A percentile compares a stretch with the other conserved stretches of the same genome.
Evolutionary conservation across 2,329 filamentous ascomycete species (phyloP).

Genomic region (Juglanconis sp.): DNA sequence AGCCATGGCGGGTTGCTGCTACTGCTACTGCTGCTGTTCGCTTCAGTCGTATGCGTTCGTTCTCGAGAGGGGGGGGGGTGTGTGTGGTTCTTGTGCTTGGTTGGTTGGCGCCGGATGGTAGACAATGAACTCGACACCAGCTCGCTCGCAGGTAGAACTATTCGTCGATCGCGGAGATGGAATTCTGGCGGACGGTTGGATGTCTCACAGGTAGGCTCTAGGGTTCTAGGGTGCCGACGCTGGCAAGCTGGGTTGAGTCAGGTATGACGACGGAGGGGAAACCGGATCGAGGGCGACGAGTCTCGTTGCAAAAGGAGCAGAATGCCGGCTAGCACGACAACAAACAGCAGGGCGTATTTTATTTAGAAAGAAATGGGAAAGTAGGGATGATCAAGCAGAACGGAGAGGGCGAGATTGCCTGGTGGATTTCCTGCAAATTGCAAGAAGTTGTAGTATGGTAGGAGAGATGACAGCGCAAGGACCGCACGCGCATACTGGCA

Average conservation of each 20-base stretch:
- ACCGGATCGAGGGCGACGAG: neutral
- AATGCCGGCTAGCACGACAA: neutral
- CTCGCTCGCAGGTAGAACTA: neutral
- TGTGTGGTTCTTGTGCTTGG: neutral
- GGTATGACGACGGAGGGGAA: neutral
- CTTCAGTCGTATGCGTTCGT: neutral
- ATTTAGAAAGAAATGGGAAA: conserved; percentile 2
- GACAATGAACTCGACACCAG: neutral
- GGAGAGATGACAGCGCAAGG: conserved; percentile 6
- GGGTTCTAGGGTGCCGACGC: neutral
- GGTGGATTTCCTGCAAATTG: conserved; percentile 19
- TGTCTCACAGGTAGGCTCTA: neutral
- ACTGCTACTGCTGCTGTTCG: neutral
- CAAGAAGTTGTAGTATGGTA: conserved; percentile 9
- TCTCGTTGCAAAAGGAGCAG: neutral
- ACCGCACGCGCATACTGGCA: neutral
- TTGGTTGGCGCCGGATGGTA: neutral
- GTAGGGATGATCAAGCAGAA: conserved; percentile 5
- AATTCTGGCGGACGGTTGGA: neutral
- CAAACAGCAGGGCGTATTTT: neutral
- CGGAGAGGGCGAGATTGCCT: conserved; percentile 19
- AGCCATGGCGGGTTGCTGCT: conserved; percentile 60
- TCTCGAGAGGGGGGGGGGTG: no score
- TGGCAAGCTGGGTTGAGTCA: neutral
- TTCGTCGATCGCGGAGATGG: neutral